A percentile compares a stretch with the other conserved stretches of the same genome.
These are phyloP conservation scores for Tolypocladium ophioglossoides DNA, from an alignment of 2,329 filamentous ascomycete genomes.

Conservation along the genomic window DNA sequence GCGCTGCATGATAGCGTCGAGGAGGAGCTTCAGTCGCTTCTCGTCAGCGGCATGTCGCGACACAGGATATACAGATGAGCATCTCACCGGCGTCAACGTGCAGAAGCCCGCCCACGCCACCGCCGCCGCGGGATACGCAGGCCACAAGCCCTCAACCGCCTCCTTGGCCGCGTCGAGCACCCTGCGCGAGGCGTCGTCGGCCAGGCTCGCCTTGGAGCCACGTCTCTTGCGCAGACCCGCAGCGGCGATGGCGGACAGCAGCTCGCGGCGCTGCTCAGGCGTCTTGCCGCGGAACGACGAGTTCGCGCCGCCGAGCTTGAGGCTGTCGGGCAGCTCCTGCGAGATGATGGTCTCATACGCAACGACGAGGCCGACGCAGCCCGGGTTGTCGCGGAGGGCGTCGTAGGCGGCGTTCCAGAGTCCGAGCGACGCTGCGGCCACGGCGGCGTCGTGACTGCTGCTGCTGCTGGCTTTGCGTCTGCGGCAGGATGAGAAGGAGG, in stretches of 20 bases:
- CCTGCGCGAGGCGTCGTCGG: slow-evolving; percentile 15
- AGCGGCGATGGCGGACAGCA: slow-evolving; percentile 18
- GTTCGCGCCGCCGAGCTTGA: slow-evolving; percentile 18
- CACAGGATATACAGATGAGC: neutral
- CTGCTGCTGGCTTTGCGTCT: neutral
- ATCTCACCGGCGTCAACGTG: slow-evolving; percentile 24
- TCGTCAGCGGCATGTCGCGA: neutral
- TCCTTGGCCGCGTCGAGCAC: slow-evolving; percentile 17
- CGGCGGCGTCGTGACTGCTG: slow-evolving; percentile 1
- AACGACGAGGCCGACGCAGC: slow-evolving; percentile 18
- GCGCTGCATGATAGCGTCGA: slow-evolving; percentile 23
- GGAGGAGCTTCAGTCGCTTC: slow-evolving; percentile 16
- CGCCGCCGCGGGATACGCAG: slow-evolving; percentile 16
- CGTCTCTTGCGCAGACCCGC: slow-evolving; percentile 18
- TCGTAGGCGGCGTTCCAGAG: slow-evolving; percentile 26
- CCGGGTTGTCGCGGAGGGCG: slow-evolving; percentile 16
- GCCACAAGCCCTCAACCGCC: slow-evolving; percentile 14
- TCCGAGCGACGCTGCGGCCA: slow-evolving; percentile 12
- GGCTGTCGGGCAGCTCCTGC: slow-evolving; percentile 20
- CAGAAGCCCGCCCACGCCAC: slow-evolving; percentile 26
- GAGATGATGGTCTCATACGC: slow-evolving; percentile 25
- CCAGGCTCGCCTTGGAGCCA: slow-evolving; percentile 15
- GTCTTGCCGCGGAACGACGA: slow-evolving; percentile 11
- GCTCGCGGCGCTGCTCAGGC: slow-evolving; percentile 15
- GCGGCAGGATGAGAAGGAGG: neutral